phyloP scores from a whole-genome alignment of 306 rosid genomes.

The Ceratonia siliqua region DNA sequence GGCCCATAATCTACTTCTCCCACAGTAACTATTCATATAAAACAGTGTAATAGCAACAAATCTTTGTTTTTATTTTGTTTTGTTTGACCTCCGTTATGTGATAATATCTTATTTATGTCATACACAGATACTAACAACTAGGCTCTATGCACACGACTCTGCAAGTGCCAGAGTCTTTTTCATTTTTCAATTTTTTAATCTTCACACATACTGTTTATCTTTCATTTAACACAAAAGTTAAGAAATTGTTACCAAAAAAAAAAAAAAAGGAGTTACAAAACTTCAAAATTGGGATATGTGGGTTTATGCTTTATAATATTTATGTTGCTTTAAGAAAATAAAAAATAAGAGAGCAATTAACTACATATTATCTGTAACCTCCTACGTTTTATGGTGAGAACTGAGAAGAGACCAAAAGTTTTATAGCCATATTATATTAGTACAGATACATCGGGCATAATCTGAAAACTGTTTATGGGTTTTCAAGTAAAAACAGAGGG shows the following conservation, averaged over 20 bases:
- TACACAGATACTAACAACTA: neutral
- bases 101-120: neutral
- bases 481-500: neutral
- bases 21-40: conserved; percentile 1
- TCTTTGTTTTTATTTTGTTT: neutral
- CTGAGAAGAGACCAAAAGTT: neutral
- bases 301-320: neutral
- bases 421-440: neutral
- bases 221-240: neutral
- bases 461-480: neutral
- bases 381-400: neutral
- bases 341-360: neutral
- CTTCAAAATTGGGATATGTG: neutral
- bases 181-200: neutral
- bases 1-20: neutral
- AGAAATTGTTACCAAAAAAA: too few relatives aligned
- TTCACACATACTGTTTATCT: neutral
- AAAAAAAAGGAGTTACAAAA: neutral
- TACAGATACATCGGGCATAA: neutral
- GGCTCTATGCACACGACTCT: neutral
- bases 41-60: conserved; percentile 8
- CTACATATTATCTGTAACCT: neutral
- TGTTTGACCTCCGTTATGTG: neutral
- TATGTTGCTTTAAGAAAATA: neutral
- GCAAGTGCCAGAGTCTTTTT: neutral